These are phyloP conservation scores for Thermoascus crustaceus DNA, from an alignment of 2,329 filamentous ascomycete genomes.

Conservation along the genomic window DNA sequence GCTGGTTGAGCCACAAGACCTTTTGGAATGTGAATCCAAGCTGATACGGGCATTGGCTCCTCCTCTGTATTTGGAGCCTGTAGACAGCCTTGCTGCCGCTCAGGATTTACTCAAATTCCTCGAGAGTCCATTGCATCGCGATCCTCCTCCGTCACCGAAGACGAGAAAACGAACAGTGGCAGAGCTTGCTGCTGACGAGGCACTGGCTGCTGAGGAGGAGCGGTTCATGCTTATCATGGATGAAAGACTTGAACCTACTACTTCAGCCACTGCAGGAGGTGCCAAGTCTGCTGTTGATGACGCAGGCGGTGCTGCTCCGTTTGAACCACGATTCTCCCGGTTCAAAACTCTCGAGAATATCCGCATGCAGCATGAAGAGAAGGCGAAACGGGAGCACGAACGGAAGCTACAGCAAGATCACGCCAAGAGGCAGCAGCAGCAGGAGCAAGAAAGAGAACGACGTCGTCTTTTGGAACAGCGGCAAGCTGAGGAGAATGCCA, in stretches of 20 bases:
- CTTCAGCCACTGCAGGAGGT: slow-evolving; percentile 49
- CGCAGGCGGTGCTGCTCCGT: slow-evolving; percentile 61
- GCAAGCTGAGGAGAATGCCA: slow-evolving; percentile 36
- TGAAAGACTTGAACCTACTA: slow-evolving; percentile 62
- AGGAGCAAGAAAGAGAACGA: slow-evolving; percentile 43
- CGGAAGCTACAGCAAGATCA: slow-evolving; percentile 43
- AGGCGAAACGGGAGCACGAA: slow-evolving; percentile 43
- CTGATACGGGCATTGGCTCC: slow-evolving; percentile 66
- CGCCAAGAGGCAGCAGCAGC: slow-evolving; percentile 39
- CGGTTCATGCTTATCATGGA: slow-evolving; percentile 89
- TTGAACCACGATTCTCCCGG: slow-evolving; percentile 78
- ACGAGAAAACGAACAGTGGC: slow-evolving; percentile 87
- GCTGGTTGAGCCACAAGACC: slow-evolving; percentile 66
- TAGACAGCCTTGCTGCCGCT: slow-evolving; percentile 58
- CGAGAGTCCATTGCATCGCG: slow-evolving; percentile 68
- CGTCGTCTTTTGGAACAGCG: slow-evolving; percentile 36
- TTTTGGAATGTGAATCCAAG: slow-evolving; percentile 67
- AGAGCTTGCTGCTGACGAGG: slow-evolving; percentile 91
- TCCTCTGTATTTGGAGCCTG: slow-evolving; percentile 69
- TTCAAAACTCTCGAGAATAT: slow-evolving; percentile 90
- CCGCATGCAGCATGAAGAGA: slow-evolving; percentile 66
- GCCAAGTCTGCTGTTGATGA: slow-evolving; percentile 61
- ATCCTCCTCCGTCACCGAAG: slow-evolving; percentile 73
- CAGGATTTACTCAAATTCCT: slow-evolving; percentile 64
- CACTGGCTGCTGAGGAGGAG: slow-evolving; percentile 78